Conservation (phyloP, 2,329 filamentous ascomycete species). For the Blumeria hordei region DNA sequence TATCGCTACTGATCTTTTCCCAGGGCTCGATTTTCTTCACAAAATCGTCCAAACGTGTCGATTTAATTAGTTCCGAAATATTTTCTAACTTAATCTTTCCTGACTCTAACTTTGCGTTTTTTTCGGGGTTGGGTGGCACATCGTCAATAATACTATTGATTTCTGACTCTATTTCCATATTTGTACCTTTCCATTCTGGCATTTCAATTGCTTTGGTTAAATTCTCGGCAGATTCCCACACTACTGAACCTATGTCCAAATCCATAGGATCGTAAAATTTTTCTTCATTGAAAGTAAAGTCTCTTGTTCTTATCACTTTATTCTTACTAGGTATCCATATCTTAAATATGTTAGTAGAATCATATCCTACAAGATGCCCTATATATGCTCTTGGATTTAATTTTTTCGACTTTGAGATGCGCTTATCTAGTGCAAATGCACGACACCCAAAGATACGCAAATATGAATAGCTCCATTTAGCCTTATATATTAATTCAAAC, state of each 20-base stretch:
- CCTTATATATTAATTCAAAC: background rate
- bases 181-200: background rate
- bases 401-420: background rate
- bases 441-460: background rate
- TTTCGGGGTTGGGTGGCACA: background rate
- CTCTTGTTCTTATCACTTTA: background rate
- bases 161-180: background rate
- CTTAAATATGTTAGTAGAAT: background rate
- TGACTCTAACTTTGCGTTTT: background rate
- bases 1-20: background rate
- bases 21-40: background rate
- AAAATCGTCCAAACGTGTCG: background rate
- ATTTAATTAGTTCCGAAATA: too few relatives aligned
- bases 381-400: background rate
- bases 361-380: background rate
- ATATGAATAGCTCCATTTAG: background rate
- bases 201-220: background rate
- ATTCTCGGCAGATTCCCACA: background rate
- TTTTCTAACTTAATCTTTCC: background rate
- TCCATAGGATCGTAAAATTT: background rate
- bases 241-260: background rate
- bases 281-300: background rate
- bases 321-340: background rate
- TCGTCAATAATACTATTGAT: background rate
- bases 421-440: background rate